Evolutionary conservation across 192 early-diverging fungal species (phyloP).

Genomic region (Backusella sp.): DNA sequence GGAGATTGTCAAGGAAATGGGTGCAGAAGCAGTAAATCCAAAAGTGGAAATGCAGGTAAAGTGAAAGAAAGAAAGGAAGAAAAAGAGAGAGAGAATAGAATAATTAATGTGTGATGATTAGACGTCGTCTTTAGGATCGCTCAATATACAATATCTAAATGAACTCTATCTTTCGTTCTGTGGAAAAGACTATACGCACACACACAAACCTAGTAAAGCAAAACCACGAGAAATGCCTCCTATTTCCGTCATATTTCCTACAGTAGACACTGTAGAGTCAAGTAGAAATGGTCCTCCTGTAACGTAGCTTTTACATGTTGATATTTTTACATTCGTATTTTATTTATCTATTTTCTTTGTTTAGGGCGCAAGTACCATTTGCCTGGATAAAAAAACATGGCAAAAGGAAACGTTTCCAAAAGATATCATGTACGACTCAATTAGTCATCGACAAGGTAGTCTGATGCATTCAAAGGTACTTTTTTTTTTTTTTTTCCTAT

Average conservation of each 20-base stretch:
- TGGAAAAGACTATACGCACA: slow-evolving; percentile 26
- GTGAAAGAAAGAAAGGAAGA: not conserved
- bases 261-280: slow-evolving; percentile 33
- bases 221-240: slow-evolving; percentile 22
- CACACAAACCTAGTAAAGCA: not conserved
- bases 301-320: not conserved
- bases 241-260: slow-evolving; percentile 45
- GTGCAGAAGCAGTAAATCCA: slow-evolving; percentile 13
- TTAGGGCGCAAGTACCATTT: slow-evolving; percentile 39
- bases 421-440: slow-evolving; percentile 28
- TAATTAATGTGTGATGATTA: slow-evolving; percentile 5
- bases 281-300: slow-evolving; percentile 32
- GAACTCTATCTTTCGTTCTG: slow-evolving; percentile 43
- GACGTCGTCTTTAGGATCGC: slow-evolving; percentile 48
- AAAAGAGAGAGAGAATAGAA: not conserved
- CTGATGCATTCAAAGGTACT: slow-evolving; percentile 43
- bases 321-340: too few relatives aligned
- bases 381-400: slow-evolving; percentile 25
- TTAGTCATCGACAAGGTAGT: slow-evolving; percentile 31
- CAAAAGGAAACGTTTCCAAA: slow-evolving; percentile 34
- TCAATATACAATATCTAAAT: slow-evolving; percentile 34
- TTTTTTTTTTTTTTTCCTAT: not conserved
- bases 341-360: not conserved
- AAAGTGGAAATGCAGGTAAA: slow-evolving; percentile 48
- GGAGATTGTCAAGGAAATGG: slow-evolving; percentile 32